Evolutionary conservation across 495 filamentous ascomycete species (phyloP), one percentile per base, ranked within the genome.

Genomic region (Penicillium manginii): DNA sequence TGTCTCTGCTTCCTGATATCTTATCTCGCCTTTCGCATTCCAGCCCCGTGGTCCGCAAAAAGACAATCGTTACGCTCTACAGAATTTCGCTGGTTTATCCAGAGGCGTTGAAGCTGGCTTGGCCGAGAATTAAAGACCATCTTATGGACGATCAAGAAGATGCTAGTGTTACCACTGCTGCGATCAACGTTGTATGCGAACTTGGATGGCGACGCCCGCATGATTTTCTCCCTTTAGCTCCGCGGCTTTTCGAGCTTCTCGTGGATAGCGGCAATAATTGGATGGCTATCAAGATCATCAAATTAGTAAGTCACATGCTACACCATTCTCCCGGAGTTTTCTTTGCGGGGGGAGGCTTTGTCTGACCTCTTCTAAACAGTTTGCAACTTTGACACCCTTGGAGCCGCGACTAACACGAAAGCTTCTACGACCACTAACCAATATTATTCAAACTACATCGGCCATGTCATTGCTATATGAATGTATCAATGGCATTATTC

Each of bases 271-370:
- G 88, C 6, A 98, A 98, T 70, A 98, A 98, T 74, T 98, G 94
- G 94, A 98, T 98, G 93, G 93, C 92, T 32, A 98, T 98, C 68
- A 98, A 98, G 65, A 84, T 98, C 54, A 98, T 98, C 68, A 98
- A 98, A 71, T 83, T 98, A 50, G 92, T 94, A 67, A 58, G 87
- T 74, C 17, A 23, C 46, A 17, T 12, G 3, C 12, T 8, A 15
- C 15, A 19, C 29, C 15, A 29, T 29, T 29, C 4, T 8, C 10
- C 7, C 26, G 7, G 47, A 15, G 2, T 55, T 4, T 32, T 53
- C 3, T 49, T 50, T 3, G 11, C n/a, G n/a, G n/a, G n/a, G n/a
- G n/a, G n/a, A n/a, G n/a, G 22, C 37, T 2, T 8, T 6, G 21
- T 40, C n/a, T 31, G 10, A 42, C 49, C 62, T 73, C 42, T 72